A percentile compares a stretch with the other conserved stretches of the same genome.
Evolutionary conservation across 106 monocot species (phyloP).

Genomic region (Ottelia alismoides): DNA sequence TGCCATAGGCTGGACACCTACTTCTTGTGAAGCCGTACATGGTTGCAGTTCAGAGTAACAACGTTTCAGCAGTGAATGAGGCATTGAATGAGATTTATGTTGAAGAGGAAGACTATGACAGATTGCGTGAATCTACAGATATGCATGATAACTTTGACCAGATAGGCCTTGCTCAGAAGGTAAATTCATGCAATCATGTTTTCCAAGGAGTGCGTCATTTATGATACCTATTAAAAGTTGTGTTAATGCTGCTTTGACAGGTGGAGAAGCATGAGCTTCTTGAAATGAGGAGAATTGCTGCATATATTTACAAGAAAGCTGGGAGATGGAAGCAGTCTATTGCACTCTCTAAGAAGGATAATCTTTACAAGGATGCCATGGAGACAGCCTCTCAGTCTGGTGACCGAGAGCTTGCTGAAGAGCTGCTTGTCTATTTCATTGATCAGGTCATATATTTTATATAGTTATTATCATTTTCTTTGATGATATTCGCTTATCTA

Average conservation of each 20-base stretch:
- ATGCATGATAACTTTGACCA: constrained; percentile 99
- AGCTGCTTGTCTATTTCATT: constrained; percentile 96
- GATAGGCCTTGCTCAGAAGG: constrained; percentile 98
- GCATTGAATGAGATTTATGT: constrained; percentile 95
- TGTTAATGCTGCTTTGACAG: constrained; percentile 26
- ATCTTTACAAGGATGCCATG: constrained; percentile 94
- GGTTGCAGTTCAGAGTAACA: constrained; percentile 98
- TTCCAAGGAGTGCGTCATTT: too few species aligned
- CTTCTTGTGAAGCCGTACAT: constrained; percentile 97
- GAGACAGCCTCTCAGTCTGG: constrained; percentile 97
- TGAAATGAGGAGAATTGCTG: constrained; percentile 95
- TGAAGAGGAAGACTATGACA: constrained; percentile 95
- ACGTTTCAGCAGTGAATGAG: constrained; percentile 98
- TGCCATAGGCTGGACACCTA: constrained; percentile 88
- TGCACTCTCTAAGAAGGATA: constrained; percentile 95
- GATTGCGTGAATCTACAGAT: constrained; percentile 88
- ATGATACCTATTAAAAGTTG: too few species aligned
- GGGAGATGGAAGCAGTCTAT: constrained; percentile 99
- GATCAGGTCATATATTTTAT: constrained; percentile 80
- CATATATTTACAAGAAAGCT: constrained; percentile 98
- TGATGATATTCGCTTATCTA: too few species aligned
- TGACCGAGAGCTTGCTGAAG: constrained; percentile 85
- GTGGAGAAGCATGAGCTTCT: constrained; percentile 96
- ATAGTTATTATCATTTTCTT: too few species aligned
- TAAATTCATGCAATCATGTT: too few species aligned